Evolutionary conservation across 805 yeast genomes (phyloP).

Genomic region (Saccharomycopsis sp.): DNA sequence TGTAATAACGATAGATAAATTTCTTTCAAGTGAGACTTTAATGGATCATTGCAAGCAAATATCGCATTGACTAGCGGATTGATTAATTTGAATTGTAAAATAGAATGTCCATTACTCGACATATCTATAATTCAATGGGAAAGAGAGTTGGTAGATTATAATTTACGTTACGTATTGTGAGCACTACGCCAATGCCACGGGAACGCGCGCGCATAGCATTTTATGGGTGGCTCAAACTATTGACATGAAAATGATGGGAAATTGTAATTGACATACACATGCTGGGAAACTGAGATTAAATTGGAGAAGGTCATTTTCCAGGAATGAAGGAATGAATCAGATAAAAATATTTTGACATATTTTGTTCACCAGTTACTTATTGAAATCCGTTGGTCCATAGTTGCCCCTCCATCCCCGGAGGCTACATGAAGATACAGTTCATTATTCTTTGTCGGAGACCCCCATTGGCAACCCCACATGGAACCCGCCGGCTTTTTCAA

Average conservation of each 20-base stretch:
- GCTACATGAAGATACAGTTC: not conserved
- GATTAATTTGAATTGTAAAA: constrained; percentile 19
- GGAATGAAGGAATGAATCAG: not conserved
- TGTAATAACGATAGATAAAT: constrained; percentile 9
- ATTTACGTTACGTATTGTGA: too few relatives aligned
- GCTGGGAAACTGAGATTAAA: too few relatives aligned
- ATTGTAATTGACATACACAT: not conserved
- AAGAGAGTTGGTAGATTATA: too few relatives aligned
- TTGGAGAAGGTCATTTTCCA: too few relatives aligned
- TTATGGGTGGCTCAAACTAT: not conserved
- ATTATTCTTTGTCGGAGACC: not conserved
- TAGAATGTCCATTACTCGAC: not conserved
- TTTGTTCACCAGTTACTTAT: too few relatives aligned
- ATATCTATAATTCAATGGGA: too few relatives aligned
- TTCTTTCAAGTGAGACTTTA: constrained; percentile 18
- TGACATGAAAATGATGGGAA: not conserved
- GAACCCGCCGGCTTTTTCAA: too few relatives aligned
- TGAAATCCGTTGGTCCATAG: not conserved
- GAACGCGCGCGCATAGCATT: too few relatives aligned
- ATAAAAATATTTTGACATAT: not conserved
- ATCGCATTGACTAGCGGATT: constrained; percentile 19
- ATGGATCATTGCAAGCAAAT: constrained; percentile 18
- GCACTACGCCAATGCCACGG: too few relatives aligned
- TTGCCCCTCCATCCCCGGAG: not conserved
- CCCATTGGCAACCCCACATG: not conserved